Percentiles rank a stretch among this genome's conserved stretches.
These are phyloP conservation scores for Fusarium dlaminii DNA, from an alignment of 2,329 filamentous ascomycete genomes.

Conservation along the genomic window DNA sequence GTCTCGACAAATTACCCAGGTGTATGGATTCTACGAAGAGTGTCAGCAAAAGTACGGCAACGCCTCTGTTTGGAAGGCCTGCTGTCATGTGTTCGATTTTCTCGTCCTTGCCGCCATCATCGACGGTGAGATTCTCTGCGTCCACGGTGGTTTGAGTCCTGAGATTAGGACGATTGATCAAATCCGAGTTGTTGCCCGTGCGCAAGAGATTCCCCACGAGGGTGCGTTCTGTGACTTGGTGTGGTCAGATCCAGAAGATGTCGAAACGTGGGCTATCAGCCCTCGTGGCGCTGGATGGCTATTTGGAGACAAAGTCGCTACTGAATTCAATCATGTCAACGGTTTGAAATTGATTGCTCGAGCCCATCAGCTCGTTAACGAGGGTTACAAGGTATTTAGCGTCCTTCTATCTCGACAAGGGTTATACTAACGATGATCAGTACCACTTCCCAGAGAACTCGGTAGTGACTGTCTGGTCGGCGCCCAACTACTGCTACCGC, in stretches of 20 bases:
- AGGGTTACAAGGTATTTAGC: constrained; percentile 86
- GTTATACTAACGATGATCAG: constrained; percentile 54
- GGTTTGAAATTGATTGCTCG: constrained; percentile 94
- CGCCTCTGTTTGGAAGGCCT: constrained; percentile 99
- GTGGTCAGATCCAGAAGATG: constrained; percentile 97
- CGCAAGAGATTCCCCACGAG: constrained; percentile 97
- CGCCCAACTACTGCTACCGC: constrained; percentile 93
- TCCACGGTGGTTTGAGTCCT: constrained; percentile 89
- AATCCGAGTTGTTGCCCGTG: constrained; percentile 97
- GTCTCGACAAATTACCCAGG: constrained; percentile 96
- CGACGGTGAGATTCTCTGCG: constrained; percentile 97
- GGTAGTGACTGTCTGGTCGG: constrained; percentile 97
- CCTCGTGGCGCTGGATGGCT: constrained; percentile 97
- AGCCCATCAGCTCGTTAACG: constrained; percentile 98
- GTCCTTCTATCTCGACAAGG: not conserved
- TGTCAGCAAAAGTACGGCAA: constrained; percentile 99
- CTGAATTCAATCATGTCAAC: constrained; percentile 97
- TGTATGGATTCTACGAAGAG: constrained; percentile 99
- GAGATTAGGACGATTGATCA: constrained; percentile 98
- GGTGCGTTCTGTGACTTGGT: constrained; percentile 98
- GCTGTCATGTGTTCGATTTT: constrained; percentile 99
- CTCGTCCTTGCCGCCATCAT: constrained; percentile 96
- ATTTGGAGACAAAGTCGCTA: constrained; percentile 96
- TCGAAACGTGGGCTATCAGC: constrained; percentile 95
- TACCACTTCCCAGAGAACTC: constrained; percentile 97